Evolutionary conservation across 192 early-diverging fungal genomes (phyloP), one percentile per base, ranked within the genome.

Genomic region (Coemansia sp.): DNA sequence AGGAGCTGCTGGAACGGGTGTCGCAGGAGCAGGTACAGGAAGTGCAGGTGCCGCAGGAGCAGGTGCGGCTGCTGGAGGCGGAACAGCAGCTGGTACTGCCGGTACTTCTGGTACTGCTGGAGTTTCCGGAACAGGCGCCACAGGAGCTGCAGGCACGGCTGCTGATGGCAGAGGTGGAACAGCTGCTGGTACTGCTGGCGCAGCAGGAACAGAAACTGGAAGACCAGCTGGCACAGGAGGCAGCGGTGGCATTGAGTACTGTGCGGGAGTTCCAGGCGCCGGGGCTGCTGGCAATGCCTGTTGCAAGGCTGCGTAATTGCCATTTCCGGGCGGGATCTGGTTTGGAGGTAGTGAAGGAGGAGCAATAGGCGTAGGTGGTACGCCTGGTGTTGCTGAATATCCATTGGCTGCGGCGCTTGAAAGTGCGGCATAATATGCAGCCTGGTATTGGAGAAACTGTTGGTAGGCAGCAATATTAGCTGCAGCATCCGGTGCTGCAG

Each of bases 1-100:
- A 8, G 65, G 69, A 41, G 66, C 54, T 2, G 39, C 39, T 41
- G 39, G 39, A 41, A 35, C 37, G 0, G 60, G 49, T 0, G 38
- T 39, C 10, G 52, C 5, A 38, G 63, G 57, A 0, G 22, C 59
- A 32, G 39, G 35, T 43, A 27, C 53, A 39, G 56, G 39, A 58
- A 41, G 15, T 23, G 58, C 39, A 14, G 58, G 58, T 3, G 41
- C 8, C 1, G 45, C 14, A 61, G 59, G 43, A 2, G 37, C 25
- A 15, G 41, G 24, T 48, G 47, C 59, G 22, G 10, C 8, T 48
- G 47, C 0, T 1, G 19, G 29, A n/a, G 56, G 37, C 22, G 29
- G 24, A 39, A 19, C 29, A 3, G 56, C 32, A 9, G 7, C 12
- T 8, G 7, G 12, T 41, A n/a, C 41, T 0, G 12, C 11, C 14